Evolutionary conservation across 495 filamentous ascomycete species (phyloP), one percentile per base, ranked within the genome.

Genomic region (Alectoria sarmentosa): DNA sequence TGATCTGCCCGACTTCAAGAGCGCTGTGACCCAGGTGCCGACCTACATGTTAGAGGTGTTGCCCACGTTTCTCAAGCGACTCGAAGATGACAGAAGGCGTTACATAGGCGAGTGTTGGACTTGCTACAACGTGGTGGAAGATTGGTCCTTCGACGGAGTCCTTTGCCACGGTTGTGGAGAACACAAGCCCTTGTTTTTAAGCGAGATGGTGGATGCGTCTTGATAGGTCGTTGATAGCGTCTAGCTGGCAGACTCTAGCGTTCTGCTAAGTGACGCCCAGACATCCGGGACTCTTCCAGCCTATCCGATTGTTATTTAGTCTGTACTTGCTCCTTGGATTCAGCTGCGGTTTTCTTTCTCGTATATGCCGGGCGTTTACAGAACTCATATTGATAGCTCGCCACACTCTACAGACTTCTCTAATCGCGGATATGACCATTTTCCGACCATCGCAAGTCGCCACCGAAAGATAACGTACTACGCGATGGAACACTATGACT

Each of bases 381-480:
- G 10, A 39, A 13, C 38, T 39, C 14, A 39, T 13, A 10, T 7
- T 42, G 0, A 8, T 10, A 54, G 26, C 6, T 15, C 13, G 49
- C 28, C 19, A 54, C 19, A 15, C 28, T 28, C 10, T 30, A 4
- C 10, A 3, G 15, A 7, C 3, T 55, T 36, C 26, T n/a, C 30
- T 34, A n/a, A 34, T 32, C 8, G 52, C 52, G 52, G 52, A 34
- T 32, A 55, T 34, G 52, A 14, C 48, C 11, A 1, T 1, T n/a
- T 52, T 28, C 48, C 52, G 52, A 32, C 30, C 26, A 34, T 17
- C 52, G 52, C 52, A 34, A 55, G 30, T 55, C 52, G 52, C 52
- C 52, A 55, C 5, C 6, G 30, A 34, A 30, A 32, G 52, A 34
- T 55, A 55, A 55, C 28, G 17, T 21, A 21, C 13, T 55, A 55